These are phyloP conservation scores for Pseudogymnoascus sp. DNA, from an alignment of 2,329 filamentous ascomycete species.

Conservation along the genomic window DNA sequence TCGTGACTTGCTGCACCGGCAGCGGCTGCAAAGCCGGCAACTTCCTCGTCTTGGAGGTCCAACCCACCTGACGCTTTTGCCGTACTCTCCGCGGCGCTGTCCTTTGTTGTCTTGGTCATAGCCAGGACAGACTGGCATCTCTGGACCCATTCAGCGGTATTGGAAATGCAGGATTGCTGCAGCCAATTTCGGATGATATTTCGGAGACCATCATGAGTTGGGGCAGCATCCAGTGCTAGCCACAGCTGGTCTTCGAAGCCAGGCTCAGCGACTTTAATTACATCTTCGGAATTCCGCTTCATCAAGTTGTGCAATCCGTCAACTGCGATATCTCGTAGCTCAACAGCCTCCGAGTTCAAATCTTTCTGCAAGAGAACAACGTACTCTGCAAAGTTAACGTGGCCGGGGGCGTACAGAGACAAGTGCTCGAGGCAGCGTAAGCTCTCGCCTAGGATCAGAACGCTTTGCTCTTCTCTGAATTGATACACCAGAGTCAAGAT, in stretches of 20 bases:
- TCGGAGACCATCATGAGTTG: slow-evolving; percentile 70
- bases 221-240: slow-evolving; percentile 74
- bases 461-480: slow-evolving; percentile 69
- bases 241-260: slow-evolving; percentile 88
- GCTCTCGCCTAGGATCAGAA: slow-evolving; percentile 66
- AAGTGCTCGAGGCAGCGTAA: slow-evolving; percentile 84
- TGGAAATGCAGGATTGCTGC: slow-evolving; percentile 74
- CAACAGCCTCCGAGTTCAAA: slow-evolving; percentile 60
- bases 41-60: slow-evolving; percentile 94
- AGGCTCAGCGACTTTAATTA: slow-evolving; percentile 66
- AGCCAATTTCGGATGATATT: slow-evolving; percentile 92
- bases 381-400: slow-evolving; percentile 78
- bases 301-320: slow-evolving; percentile 91
- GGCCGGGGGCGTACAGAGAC: slow-evolving; percentile 81
- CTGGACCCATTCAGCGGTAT: slow-evolving; percentile 80
- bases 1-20: slow-evolving; percentile 53
- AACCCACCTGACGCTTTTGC: slow-evolving; percentile 48
- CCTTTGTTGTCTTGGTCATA: slow-evolving; percentile 68
- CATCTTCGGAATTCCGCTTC: slow-evolving; percentile 81
- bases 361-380: slow-evolving; percentile 75
- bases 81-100: slow-evolving; percentile 41
- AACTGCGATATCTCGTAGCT: slow-evolving; percentile 72
- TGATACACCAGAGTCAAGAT: slow-evolving; percentile 81
- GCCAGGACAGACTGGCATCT: slow-evolving; percentile 84
- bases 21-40: slow-evolving; percentile 85